Conservation (phyloP, 257 asterid genomes). For the Nemophila menziesii region DNA sequence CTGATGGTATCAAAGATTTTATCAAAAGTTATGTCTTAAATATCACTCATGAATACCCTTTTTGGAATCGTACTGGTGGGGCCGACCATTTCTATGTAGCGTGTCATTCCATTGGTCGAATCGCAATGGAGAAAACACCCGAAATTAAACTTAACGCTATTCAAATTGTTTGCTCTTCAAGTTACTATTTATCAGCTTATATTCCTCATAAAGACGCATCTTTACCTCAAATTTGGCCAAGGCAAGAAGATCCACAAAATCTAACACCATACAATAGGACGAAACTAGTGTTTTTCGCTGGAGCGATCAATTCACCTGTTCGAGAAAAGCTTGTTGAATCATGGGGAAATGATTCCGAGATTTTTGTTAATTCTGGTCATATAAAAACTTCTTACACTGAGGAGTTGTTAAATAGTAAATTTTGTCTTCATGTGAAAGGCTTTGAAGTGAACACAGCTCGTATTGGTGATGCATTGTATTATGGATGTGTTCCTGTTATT, state of each 20-base stretch:
- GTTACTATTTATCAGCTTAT: conserved; percentile 55
- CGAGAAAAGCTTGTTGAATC: conserved; percentile 68
- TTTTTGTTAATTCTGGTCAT: conserved; percentile 46
- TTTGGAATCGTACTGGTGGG: conserved; percentile 72
- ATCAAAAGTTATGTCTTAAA: conserved; percentile 40
- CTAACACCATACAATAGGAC: conserved; percentile 41
- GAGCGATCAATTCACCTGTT: conserved; percentile 71
- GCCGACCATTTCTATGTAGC: conserved; percentile 90
- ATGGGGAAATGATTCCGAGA: conserved; percentile 61
- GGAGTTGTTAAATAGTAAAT: conserved; percentile 57
- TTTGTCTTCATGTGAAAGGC: conserved; percentile 90
- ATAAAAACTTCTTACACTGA: conserved; percentile 47
- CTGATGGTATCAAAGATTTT: conserved; percentile 52
- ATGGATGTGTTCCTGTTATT: conserved; percentile 82
- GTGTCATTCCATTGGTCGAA: conserved; percentile 74
- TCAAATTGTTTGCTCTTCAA: conserved; percentile 76
- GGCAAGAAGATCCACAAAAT: conserved; percentile 39
- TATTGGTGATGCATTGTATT: conserved; percentile 59
- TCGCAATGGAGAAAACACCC: conserved; percentile 58
- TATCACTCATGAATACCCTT: conserved; percentile 50
- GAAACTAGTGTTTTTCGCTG: conserved; percentile 67
- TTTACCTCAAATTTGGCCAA: conserved; percentile 90
- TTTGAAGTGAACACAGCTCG: conserved; percentile 94
- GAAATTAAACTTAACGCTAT: conserved; percentile 58
- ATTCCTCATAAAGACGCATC: conserved; percentile 87